phyloP scores from a whole-genome alignment of 2,329 filamentous ascomycete genomes.

The Cordyceps sp. region DNA sequence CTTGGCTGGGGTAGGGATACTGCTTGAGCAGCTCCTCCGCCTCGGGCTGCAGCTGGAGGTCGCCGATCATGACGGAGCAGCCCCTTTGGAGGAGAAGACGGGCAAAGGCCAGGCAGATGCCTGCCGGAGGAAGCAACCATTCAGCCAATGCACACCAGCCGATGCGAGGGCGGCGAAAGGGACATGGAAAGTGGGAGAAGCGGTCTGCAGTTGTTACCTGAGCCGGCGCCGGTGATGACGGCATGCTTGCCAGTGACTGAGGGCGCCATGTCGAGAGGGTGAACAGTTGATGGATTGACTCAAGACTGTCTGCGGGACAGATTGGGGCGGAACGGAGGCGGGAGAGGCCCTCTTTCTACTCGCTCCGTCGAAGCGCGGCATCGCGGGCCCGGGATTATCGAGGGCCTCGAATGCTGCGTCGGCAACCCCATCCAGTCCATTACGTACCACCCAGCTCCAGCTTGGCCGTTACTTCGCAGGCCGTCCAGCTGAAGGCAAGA shows the following conservation, averaged over 20 bases:
- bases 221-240: constrained; percentile 15
- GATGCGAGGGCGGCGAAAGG: not conserved
- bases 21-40: constrained; percentile 15
- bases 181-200: too few species aligned
- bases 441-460: too few species aligned
- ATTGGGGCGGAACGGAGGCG: too few species aligned
- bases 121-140: constrained; percentile 5
- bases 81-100: constrained; percentile 15
- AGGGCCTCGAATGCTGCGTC: too few species aligned
- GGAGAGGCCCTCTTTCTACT: too few species aligned
- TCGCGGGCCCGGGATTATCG: too few species aligned
- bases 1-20: constrained; percentile 10
- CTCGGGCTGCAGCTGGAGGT: constrained; percentile 17
- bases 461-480: too few species aligned
- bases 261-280: constrained; percentile 3
- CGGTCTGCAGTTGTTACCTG: constrained; percentile 6
- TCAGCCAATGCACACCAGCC: not conserved
- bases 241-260: constrained; percentile 12
- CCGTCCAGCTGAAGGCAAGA: too few species aligned
- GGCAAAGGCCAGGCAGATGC: constrained; percentile 20
- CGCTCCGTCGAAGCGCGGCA: too few species aligned
- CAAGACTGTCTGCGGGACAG: too few species aligned
- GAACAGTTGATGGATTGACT: not conserved
- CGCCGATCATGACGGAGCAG: constrained; percentile 20
- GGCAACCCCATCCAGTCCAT: too few species aligned